A percentile compares a stretch with the other conserved stretches of the same genome.
These are phyloP conservation scores for Parsonsia alboflavescens DNA, from an alignment of 257 asterid species.

Conservation along the genomic window DNA sequence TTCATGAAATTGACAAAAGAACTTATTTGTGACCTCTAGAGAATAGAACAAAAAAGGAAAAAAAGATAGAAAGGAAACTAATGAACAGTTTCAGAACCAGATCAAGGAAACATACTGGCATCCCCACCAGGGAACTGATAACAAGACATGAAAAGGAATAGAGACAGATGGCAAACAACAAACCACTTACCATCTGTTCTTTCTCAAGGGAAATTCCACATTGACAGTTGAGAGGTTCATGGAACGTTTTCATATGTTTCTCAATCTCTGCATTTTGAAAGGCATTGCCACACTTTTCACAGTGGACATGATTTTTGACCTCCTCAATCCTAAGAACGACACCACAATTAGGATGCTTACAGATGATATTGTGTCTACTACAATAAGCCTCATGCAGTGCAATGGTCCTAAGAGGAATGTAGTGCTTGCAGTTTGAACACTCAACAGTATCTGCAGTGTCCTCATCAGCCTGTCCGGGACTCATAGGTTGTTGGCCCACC, in stretches of 20 bases:
- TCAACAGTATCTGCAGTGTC: constrained; percentile 45
- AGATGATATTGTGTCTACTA: constrained; percentile 66
- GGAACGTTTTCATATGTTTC: constrained; percentile 93
- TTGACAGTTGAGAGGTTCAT: constrained; percentile 84
- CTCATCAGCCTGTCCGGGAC: constrained; percentile 39
- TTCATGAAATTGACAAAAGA: not conserved
- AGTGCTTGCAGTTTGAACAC: constrained; percentile 75
- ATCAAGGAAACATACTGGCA: not conserved
- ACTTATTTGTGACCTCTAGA: not conserved
- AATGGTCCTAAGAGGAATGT: constrained; percentile 68
- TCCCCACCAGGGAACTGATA: not conserved
- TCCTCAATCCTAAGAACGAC: constrained; percentile 81
- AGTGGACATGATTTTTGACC: constrained; percentile 71
- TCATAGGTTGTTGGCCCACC: constrained; percentile 48
- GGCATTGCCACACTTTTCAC: constrained; percentile 79
- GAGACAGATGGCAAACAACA: not conserved
- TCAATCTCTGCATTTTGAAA: constrained; percentile 75
- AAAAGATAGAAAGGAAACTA: not conserved
- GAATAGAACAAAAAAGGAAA: not conserved
- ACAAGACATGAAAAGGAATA: not conserved
- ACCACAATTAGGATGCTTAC: constrained; percentile 75
- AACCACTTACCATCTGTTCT: constrained; percentile 72
- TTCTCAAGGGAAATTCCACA: constrained; percentile 88
- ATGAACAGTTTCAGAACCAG: not conserved
- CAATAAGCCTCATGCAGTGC: constrained; percentile 88